phyloP scores from a whole-genome alignment of 176 grass and related monocot genomes.

The Tuctoria greenei region DNA sequence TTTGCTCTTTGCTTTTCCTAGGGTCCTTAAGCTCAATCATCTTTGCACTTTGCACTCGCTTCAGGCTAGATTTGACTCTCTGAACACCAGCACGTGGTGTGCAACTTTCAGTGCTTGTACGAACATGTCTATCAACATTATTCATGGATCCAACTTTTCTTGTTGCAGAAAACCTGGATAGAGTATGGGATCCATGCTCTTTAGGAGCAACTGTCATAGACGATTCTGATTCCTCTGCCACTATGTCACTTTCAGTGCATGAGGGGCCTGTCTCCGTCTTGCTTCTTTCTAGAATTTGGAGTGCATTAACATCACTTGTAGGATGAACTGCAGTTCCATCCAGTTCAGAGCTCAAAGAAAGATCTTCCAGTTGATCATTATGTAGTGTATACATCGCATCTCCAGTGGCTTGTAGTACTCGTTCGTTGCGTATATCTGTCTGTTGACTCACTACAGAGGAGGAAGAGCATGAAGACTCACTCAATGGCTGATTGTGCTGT shows the following conservation, averaged over 20 bases:
- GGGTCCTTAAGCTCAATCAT: slow-evolving; percentile 42
- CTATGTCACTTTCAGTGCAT: slow-evolving; percentile 23
- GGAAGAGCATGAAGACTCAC: slow-evolving; percentile 33
- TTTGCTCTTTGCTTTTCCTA: slow-evolving; percentile 51
- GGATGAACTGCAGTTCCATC: slow-evolving; percentile 31
- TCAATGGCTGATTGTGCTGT: slow-evolving; percentile 14
- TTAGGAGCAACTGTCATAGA: slow-evolving; percentile 7
- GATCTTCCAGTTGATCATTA: slow-evolving; percentile 26
- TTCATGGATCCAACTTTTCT: slow-evolving; percentile 53
- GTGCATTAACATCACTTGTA: slow-evolving; percentile 21
- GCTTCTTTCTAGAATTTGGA: slow-evolving; percentile 42
- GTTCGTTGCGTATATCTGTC: slow-evolving; percentile 15
- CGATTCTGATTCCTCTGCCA: slow-evolving; percentile 36
- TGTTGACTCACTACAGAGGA: slow-evolving; percentile 22
- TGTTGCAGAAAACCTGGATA: slow-evolving; percentile 35
- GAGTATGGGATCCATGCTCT: slow-evolving; percentile 16
- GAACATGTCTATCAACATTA: slow-evolving; percentile 31
- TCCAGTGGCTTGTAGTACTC: neutral
- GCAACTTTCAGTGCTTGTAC: slow-evolving; percentile 15
- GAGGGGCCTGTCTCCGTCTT: slow-evolving; percentile 9
- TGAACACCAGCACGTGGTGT: slow-evolving; percentile 53
- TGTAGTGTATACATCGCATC: neutral
- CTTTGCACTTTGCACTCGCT: slow-evolving; percentile 66
- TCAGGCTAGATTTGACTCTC: slow-evolving; percentile 54
- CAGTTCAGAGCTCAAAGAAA: slow-evolving; percentile 26